Base-by-base conservation (phyloP, 371 early-diverging fungal genomes). In the Coemansia sp. region DNA sequence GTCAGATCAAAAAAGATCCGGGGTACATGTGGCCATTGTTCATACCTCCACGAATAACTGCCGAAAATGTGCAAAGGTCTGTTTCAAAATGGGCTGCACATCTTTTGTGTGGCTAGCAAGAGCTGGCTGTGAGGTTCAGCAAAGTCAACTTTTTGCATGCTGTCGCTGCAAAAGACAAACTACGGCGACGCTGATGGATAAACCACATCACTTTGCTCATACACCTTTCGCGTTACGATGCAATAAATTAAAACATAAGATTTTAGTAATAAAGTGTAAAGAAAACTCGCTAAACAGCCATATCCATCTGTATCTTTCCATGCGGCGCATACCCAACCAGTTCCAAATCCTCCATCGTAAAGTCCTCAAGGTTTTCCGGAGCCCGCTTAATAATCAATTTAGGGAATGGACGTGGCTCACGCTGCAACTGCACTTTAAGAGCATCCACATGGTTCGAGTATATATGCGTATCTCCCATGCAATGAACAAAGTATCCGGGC, bases 401-500 rank as follows among this genome's bases (percentile, higher is more conserved):
- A 12, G 99, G 99, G 82, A 99, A 99, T 5, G 85, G 74, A 21
- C 88, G 74, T 12, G 99, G 99, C 53, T 82, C 86, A 40, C 99
- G 85, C 71, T 84, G 68, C 1, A 96, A 14, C 82, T 99, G 99
- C 37, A 82, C 75, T 59, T 89, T 86, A 12, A 99, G 86, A 1
- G 94, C 92, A 9, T 95, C 93, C 7, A 95, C 79, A 74, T 99
- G 99, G 83, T 99, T 91, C 28, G 82, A 69, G 80, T 99, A 99
- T 0, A 99, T 91, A 77, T 99, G 99, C 0, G 98, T 88, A 71
- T 99, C 99, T 25, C 99, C 99, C 88, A 99, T 90, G 18, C 90
- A 89, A 73, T 99, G 96, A 18, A 97, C 88, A 78, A 99, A 93
- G 72, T 91, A 91, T 9, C 96, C 96, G 12, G 96, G 96, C 37